Conservation (phyloP, 176 grass and related monocot species). For the Oryza glaberrima region DNA sequence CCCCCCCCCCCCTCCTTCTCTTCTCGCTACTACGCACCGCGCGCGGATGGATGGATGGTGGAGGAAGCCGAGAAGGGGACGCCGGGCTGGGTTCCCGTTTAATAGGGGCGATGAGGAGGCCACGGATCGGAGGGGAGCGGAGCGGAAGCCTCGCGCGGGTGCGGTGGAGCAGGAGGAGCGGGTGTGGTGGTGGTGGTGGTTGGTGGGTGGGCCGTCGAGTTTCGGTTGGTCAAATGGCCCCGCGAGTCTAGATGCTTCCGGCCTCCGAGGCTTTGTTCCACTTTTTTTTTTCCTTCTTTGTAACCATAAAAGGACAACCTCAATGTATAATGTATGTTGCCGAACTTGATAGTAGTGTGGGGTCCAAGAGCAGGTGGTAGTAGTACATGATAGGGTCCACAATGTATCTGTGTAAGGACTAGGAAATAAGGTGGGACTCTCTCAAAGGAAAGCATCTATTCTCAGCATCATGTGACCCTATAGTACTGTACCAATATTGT, state of each 20-base stretch:
- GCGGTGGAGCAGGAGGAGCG: background rate
- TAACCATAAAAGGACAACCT: background rate
- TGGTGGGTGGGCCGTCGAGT: background rate
- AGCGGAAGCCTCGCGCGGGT: background rate
- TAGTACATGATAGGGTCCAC: no score
- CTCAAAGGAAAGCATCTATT: no score
- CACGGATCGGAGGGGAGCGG: background rate
- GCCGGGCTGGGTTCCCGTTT: slow-evolving; percentile 2
- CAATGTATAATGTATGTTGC: no score
- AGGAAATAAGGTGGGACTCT: no score
- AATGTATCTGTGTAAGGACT: no score
- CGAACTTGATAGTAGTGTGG: no score
- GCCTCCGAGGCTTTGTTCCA: background rate
- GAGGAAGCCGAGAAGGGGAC: background rate
- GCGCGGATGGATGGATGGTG: no score
- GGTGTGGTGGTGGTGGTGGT: background rate
- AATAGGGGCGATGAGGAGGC: slow-evolving; percentile 19
- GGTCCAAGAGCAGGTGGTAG: no score
- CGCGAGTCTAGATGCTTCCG: slow-evolving; percentile 19
- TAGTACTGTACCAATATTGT: no score
- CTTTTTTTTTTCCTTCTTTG: background rate
- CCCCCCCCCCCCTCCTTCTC: background rate
- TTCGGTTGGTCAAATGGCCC: background rate
- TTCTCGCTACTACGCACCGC: no score
- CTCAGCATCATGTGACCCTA: no score